Evolutionary conservation across 345 rosid species (phyloP).

Genomic region (Laguncularia racemosa): DNA sequence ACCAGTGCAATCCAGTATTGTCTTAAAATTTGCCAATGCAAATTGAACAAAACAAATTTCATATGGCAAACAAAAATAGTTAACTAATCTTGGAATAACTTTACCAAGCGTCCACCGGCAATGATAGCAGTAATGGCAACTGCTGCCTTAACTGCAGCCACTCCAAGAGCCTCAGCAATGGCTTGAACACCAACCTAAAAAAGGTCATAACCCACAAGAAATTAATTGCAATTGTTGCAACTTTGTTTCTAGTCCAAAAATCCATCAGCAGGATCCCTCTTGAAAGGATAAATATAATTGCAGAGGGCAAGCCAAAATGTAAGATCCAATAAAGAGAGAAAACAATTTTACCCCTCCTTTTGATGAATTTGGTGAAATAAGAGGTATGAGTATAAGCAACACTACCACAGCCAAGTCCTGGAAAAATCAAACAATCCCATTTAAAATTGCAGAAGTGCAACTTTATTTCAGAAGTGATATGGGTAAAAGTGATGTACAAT

Average conservation of each 20-base stretch:
- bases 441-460: too few relatives aligned
- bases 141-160: constrained; percentile 92
- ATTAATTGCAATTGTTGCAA: too few relatives aligned
- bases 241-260: constrained; percentile 2
- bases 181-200: constrained; percentile 93
- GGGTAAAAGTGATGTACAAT: too few relatives aligned
- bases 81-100: constrained; percentile 2
- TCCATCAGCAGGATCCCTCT: not conserved
- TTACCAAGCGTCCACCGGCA: constrained; percentile 97
- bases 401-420: constrained; percentile 99
- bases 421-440: constrained; percentile 7
- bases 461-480: too few relatives aligned
- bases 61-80: too few relatives aligned
- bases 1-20: too few relatives aligned
- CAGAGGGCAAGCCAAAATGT: not conserved
- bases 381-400: constrained; percentile 94
- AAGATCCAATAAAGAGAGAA: constrained; percentile 2
- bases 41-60: too few relatives aligned
- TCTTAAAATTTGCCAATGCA: too few relatives aligned
- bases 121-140: constrained; percentile 93
- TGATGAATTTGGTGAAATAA: constrained; percentile 93
- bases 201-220: constrained; percentile 5
- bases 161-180: constrained; percentile 97
- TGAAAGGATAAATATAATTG: constrained; percentile 6
- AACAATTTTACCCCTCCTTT: constrained; percentile 91